Conservation (phyloP, 331 rosid species). For the Acacia concinna region DNA sequence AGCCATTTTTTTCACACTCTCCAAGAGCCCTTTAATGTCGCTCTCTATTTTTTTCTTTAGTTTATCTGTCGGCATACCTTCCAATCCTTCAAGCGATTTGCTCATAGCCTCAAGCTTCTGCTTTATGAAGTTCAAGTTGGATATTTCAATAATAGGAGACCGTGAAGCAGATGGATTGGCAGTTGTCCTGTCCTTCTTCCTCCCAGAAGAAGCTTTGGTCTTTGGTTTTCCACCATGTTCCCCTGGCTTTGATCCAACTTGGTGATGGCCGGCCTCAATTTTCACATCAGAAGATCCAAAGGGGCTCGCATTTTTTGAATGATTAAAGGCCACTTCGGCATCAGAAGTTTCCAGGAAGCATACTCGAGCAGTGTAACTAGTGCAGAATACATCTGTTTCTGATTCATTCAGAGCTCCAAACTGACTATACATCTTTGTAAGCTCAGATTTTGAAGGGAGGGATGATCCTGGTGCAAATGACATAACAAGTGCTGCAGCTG, state of each 20-base stretch:
- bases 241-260: constrained; percentile 42
- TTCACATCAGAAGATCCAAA: constrained; percentile 48
- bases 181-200: constrained; percentile 28
- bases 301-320: constrained; percentile 51
- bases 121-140: constrained; percentile 48
- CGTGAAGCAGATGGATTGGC: constrained; percentile 31
- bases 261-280: constrained; percentile 42
- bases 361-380: constrained; percentile 61
- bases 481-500: constrained; percentile 46
- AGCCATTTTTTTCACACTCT: constrained; percentile 60
- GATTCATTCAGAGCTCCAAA: constrained; percentile 60
- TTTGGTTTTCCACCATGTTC: constrained; percentile 41
- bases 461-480: constrained; percentile 60
- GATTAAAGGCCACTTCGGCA: constrained; percentile 55
- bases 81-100: constrained; percentile 53
- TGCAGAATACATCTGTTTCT: constrained; percentile 57
- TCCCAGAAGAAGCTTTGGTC: constrained; percentile 28
- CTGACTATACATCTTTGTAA: constrained; percentile 47
- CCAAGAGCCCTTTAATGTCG: constrained; percentile 59
- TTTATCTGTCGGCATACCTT: constrained; percentile 32
- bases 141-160: constrained; percentile 32
- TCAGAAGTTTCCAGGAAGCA: constrained; percentile 48
- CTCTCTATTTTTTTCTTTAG: constrained; percentile 44
- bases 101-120: constrained; percentile 54
- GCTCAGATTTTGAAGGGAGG: constrained; percentile 66